phyloP scores from a whole-genome alignment of 2,329 filamentous ascomycete species.

The Lithohypha guttulata region DNA sequence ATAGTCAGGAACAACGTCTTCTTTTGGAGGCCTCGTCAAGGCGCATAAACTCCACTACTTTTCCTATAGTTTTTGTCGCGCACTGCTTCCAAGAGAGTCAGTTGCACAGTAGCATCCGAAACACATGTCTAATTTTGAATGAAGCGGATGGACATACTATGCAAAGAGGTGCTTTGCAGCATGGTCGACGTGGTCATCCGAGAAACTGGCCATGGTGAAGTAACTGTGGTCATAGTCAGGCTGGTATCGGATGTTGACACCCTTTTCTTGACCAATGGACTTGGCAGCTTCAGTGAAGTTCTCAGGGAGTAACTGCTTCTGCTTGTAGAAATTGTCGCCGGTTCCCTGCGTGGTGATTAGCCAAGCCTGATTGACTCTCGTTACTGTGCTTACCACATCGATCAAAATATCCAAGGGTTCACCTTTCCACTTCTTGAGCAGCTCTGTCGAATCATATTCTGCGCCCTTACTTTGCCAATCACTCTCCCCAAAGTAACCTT shows the following conservation, averaged over 20 bases:
- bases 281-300: slow-evolving; percentile 75
- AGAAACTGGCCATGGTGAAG: slow-evolving; percentile 87
- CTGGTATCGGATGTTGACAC: slow-evolving; percentile 72
- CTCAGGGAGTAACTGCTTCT: slow-evolving; percentile 83
- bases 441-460: slow-evolving; percentile 82
- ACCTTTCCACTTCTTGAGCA: slow-evolving; percentile 64
- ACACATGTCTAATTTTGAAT: not conserved
- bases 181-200: slow-evolving; percentile 81
- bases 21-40: too few relatives aligned
- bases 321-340: slow-evolving; percentile 92
- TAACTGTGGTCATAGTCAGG: slow-evolving; percentile 94
- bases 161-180: slow-evolving; percentile 71
- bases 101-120: not conserved
- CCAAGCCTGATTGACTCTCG: not conserved
- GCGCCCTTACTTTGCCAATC: slow-evolving; percentile 64
- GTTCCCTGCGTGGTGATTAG: slow-evolving; percentile 51
- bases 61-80: slow-evolving; percentile 6
- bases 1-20: too few relatives aligned
- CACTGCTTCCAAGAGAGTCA: slow-evolving; percentile 4
- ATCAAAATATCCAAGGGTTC: slow-evolving; percentile 65
- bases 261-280: slow-evolving; percentile 58
- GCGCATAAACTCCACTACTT: too few relatives aligned
- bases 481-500: slow-evolving; percentile 71
- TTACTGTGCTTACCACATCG: slow-evolving; percentile 59
- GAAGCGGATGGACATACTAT: slow-evolving; percentile 37